phyloP scores from a whole-genome alignment of 257 asterid genomes.

The Hygrophila difformis region DNA sequence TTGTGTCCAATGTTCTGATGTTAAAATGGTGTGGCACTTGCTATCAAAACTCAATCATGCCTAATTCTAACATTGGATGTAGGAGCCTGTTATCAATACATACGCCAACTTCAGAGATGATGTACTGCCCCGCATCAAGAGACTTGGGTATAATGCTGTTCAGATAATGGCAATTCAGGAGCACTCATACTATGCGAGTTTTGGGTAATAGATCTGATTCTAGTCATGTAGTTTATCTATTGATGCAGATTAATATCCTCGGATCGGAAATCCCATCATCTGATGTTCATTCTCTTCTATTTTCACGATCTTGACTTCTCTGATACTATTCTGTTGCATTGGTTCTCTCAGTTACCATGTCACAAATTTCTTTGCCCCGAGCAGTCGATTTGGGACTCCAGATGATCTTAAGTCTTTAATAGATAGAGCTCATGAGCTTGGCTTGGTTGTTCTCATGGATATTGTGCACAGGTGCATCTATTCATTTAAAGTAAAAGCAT shows the following conservation, averaged over 20 bases:
- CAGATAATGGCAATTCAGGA: slow-evolving; percentile 99
- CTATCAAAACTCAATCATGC: slow-evolving; percentile 7
- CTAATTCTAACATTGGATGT: slow-evolving; percentile 22
- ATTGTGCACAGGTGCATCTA: slow-evolving; percentile 96
- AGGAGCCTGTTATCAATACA: slow-evolving; percentile 90
- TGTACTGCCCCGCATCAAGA: slow-evolving; percentile 95
- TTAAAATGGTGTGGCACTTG: not conserved
- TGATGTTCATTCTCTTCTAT: slow-evolving; percentile 6
- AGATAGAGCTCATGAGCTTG: slow-evolving; percentile 96
- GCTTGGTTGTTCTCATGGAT: slow-evolving; percentile 94
- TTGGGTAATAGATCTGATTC: slow-evolving; percentile 53
- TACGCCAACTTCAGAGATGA: slow-evolving; percentile 89
- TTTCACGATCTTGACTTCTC: not conserved
- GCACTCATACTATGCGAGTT: slow-evolving; percentile 98
- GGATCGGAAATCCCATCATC: slow-evolving; percentile 5
- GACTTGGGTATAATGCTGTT: slow-evolving; percentile 95
- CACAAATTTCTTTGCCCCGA: slow-evolving; percentile 98
- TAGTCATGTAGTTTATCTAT: slow-evolving; percentile 6
- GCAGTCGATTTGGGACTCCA: slow-evolving; percentile 97
- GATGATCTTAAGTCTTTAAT: slow-evolving; percentile 94
- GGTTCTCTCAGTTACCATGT: slow-evolving; percentile 72
- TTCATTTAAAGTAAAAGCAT: too few relatives aligned
- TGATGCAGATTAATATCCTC: not conserved
- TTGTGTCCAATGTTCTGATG: too few relatives aligned
- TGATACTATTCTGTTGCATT: slow-evolving; percentile 19